Evolutionary conservation across 306 rosid genomes (phyloP), one percentile per base, ranked within the genome.

Genomic region (Cicer pinnatifidum): DNA sequence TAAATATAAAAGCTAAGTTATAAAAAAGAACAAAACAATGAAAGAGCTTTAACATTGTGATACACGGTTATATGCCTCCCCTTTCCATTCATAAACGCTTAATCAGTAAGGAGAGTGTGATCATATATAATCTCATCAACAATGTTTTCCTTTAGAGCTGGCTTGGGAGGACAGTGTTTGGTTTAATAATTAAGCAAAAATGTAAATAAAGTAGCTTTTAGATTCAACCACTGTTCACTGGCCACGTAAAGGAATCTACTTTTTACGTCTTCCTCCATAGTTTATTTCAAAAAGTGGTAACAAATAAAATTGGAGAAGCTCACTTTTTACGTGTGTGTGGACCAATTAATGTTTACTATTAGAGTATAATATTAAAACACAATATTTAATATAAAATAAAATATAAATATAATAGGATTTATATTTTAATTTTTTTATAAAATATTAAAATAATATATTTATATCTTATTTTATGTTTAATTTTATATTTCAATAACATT

Each of bases 191-290:
- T 28, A 3, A 28, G 39, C 43, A 68, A 58, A 60, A 58, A 72
- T 59, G 12, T 11, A 33, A 73, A 47, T 10, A 77, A 74, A 81
- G 85, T 71, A 15, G 72, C 86, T 82, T 86, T 85, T 80, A 69
- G 52, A 33, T 74, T 43, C 60, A 40, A 78, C 86, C 45, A 63
- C n/a, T 71, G 61, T 7, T 52, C 46, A 37, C 43, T 73, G 3
- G 69, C 82, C 87, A 71, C 88, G 81, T 68, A 75, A 46, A 67
- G 78, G 91, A 82, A 76, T 85, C 87, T 70, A 71, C 91, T 85
- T 81, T 89, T 78, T 75, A 53, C 82, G 82, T 60, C 54, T 56
- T 15, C 65, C 57, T 47, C 28, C 28, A 23, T 23, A 23, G 28
- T 23, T 23, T 13, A 72, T 77, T 19, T 54, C 58, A 69, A 47